Evolutionary conservation across 139 green algal species (phyloP).

Genomic region (Pedinophyceae sp.): DNA sequence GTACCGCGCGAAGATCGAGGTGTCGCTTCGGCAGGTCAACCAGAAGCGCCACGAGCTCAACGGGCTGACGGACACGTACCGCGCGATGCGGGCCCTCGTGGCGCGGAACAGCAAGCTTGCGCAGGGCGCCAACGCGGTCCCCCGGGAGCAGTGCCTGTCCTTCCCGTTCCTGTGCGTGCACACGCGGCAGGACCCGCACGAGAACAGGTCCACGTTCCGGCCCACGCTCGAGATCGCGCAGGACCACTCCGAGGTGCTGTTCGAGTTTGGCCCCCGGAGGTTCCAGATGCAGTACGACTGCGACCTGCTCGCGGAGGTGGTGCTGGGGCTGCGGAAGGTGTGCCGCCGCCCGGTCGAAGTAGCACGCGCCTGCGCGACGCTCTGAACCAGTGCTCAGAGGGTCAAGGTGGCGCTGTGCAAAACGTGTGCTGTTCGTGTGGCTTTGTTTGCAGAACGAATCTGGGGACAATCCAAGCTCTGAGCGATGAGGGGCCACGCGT

Average conservation of each 20-base stretch:
- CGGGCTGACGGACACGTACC: background rate
- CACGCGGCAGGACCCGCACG: background rate
- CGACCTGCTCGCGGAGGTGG: slow-evolving; percentile 48
- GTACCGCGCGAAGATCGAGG: no score
- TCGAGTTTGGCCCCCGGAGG: slow-evolving; percentile 22
- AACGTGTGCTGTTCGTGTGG: no score
- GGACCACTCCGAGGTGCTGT: background rate
- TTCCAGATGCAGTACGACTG: slow-evolving; percentile 76
- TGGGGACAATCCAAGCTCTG: no score
- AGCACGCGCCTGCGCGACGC: no score
- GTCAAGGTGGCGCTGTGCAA: no score
- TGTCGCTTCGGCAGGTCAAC: no score
- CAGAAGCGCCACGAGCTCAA: background rate
- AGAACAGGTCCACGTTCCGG: background rate
- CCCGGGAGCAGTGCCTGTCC: background rate
- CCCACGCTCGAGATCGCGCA: background rate
- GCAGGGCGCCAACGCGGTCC: no score
- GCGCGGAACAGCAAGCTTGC: background rate
- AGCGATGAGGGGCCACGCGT: no score
- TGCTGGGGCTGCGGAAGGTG: no score
- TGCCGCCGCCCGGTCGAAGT: no score
- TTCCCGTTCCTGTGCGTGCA: background rate
- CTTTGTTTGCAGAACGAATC: no score
- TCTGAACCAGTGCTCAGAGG: no score
- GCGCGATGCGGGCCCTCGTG: background rate